These are phyloP conservation scores for Penicillium sp. DNA, from an alignment of 2,329 filamentous ascomycete species.

Conservation along the genomic window DNA sequence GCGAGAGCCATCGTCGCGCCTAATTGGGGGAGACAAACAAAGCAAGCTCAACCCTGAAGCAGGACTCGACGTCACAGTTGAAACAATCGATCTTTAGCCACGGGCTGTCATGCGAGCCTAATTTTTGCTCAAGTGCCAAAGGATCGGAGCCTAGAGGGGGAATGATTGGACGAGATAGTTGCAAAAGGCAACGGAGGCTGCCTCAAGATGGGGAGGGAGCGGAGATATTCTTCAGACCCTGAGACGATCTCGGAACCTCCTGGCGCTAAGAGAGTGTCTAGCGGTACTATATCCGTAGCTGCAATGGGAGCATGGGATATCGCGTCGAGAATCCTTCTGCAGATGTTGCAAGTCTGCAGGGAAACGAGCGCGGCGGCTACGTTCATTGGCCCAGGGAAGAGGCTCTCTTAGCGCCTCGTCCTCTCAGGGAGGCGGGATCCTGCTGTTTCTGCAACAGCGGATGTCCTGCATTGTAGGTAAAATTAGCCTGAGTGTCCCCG, in stretches of 20 bases:
- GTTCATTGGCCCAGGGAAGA: slow-evolving; percentile 21
- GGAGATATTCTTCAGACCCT: slow-evolving; percentile 23
- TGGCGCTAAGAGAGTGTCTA: slow-evolving; percentile 29
- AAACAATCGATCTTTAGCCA: slow-evolving; percentile 23
- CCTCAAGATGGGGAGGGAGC: slow-evolving; percentile 14
- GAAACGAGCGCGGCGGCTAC: slow-evolving; percentile 6
- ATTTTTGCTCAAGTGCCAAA: slow-evolving; percentile 13
- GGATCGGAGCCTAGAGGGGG: slow-evolving; percentile 4
- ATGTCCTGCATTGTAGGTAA: background rate
- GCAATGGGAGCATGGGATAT: slow-evolving; percentile 1
- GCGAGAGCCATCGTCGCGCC: slow-evolving; percentile 12
- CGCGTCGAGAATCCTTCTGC: slow-evolving; percentile 4
- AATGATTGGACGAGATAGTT: slow-evolving; percentile 27
- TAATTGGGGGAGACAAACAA: slow-evolving; percentile 26
- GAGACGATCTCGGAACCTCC: slow-evolving; percentile 24
- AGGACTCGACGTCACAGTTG: slow-evolving; percentile 15
- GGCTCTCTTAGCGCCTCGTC: slow-evolving; percentile 24
- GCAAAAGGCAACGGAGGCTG: slow-evolving; percentile 17
- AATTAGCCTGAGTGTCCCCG: background rate
- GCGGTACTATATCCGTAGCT: background rate
- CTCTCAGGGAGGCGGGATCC: slow-evolving; percentile 6
- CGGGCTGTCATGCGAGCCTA: slow-evolving; percentile 13
- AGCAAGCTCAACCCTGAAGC: slow-evolving; percentile 1
- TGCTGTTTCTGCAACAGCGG: slow-evolving; percentile 1
- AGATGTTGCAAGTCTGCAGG: slow-evolving; percentile 25